Conservation (phyloP, 176 grass and related monocot genomes). For the Canna indica region DNA sequence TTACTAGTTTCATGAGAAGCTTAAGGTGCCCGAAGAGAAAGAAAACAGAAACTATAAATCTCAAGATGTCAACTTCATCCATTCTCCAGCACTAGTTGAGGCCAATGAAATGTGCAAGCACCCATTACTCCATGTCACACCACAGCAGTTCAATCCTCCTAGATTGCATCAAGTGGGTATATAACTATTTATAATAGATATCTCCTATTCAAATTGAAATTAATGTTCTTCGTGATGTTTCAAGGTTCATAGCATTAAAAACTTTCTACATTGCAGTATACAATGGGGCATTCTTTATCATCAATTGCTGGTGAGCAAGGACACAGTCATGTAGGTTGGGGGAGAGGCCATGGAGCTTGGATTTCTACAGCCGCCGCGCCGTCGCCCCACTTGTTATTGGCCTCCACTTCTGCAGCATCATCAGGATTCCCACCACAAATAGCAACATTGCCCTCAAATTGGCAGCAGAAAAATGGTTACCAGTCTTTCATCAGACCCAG, state of each 20-base stretch:
- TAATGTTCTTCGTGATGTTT: background rate
- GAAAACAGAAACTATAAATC: background rate
- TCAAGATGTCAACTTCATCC: constrained; percentile 8
- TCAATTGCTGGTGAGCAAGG: constrained; percentile 4
- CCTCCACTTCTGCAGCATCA: constrained; percentile 51
- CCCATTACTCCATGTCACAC: constrained; percentile 16
- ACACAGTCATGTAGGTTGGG: constrained; percentile 26
- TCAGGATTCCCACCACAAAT: constrained; percentile 50
- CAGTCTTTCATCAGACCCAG: constrained; percentile 9
- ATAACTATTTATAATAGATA: background rate
- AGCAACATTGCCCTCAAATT: background rate
- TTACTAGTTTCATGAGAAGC: constrained; percentile 12
- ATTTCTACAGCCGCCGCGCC: constrained; percentile 11
- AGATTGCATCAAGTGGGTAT: constrained; percentile 26
- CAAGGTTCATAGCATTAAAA: background rate
- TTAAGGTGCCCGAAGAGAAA: constrained; percentile 27
- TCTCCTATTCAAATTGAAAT: background rate
- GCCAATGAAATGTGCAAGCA: background rate
- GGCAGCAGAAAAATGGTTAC: constrained; percentile 2
- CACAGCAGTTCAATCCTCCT: constrained; percentile 4
- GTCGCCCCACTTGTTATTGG: constrained; percentile 4
- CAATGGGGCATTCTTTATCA: background rate
- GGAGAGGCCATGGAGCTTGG: constrained; percentile 22
- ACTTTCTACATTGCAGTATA: background rate
- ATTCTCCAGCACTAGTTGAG: background rate